phyloP scores from a whole-genome alignment of 257 asterid genomes.

The Galeopsis tetrahit region DNA sequence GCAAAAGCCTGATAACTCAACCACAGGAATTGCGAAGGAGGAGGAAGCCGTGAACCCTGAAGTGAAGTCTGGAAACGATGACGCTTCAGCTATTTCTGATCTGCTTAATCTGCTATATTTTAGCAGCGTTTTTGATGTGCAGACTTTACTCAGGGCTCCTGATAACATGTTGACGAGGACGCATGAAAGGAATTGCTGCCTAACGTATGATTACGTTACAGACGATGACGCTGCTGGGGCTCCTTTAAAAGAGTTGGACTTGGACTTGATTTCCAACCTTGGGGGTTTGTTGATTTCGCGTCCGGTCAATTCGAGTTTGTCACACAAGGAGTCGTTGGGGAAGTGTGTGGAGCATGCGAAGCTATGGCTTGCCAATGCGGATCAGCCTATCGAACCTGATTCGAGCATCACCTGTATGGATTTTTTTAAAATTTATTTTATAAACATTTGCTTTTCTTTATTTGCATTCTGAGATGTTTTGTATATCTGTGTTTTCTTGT shows the following conservation, averaged over 20 bases:
- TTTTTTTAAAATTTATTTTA: background rate
- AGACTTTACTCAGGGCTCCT: conserved; percentile 54
- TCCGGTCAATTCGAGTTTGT: conserved; percentile 70
- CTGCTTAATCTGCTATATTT: conserved; percentile 76
- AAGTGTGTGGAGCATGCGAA: conserved; percentile 80
- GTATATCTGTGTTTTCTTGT: background rate
- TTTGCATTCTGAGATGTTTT: conserved; percentile 9
- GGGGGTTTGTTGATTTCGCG: conserved; percentile 75
- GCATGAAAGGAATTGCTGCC: conserved; percentile 90
- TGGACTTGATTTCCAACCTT: conserved; percentile 82
- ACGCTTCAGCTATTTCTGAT: conserved; percentile 53
- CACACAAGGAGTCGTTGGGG: conserved; percentile 76
- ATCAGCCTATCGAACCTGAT: conserved; percentile 59
- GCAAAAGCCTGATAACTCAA: conserved; percentile 20
- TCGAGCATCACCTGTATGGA: conserved; percentile 71
- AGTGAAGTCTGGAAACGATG: conserved; percentile 30
- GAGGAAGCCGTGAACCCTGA: conserved; percentile 34
- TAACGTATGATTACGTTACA: conserved; percentile 87
- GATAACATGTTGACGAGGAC: conserved; percentile 78
- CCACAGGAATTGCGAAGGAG: conserved; percentile 28
- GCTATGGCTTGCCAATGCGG: conserved; percentile 72
- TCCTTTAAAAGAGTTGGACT: conserved; percentile 75
- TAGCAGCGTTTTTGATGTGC: conserved; percentile 82
- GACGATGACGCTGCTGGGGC: conserved; percentile 81
- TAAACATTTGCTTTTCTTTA: conserved; percentile 4